Evolutionary conservation across 345 rosid genomes (phyloP).

Genomic region (Alliaria petiolata): DNA sequence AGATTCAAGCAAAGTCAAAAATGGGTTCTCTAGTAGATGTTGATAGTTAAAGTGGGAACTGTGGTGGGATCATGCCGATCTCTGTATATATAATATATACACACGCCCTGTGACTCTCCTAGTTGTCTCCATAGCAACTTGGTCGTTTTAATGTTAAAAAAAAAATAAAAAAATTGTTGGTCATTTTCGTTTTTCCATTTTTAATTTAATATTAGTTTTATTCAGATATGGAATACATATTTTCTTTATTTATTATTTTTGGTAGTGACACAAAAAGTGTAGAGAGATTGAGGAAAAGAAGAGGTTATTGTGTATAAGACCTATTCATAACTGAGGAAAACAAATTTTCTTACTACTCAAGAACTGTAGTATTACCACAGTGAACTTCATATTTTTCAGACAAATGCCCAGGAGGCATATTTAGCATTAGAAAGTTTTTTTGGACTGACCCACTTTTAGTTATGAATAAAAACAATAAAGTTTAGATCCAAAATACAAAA

Average conservation of each 20-base stretch:
- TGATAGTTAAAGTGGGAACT: slow-evolving; percentile 15
- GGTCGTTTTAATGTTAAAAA: too few relatives aligned
- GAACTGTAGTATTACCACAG: neutral
- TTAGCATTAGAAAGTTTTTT: neutral
- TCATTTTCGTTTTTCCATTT: neutral
- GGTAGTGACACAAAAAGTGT: neutral
- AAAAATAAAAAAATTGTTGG: too few relatives aligned
- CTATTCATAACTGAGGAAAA: too few relatives aligned
- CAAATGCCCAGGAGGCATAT: too few relatives aligned
- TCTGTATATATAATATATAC: too few relatives aligned
- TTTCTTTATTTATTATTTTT: neutral
- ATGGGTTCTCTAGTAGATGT: slow-evolving; percentile 13
- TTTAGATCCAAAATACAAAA: slow-evolving; percentile 13
- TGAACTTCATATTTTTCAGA: neutral
- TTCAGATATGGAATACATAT: neutral
- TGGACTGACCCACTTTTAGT: neutral
- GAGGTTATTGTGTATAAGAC: neutral
- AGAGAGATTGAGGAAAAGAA: neutral
- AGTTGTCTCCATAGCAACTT: too few relatives aligned
- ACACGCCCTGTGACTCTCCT: too few relatives aligned
- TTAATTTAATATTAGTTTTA: neutral
- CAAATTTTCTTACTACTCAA: neutral
- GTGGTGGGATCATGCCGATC: slow-evolving; percentile 6
- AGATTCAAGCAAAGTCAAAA: neutral
- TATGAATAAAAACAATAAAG: neutral